Base-by-base conservation (phyloP, 176 grass and related monocot genomes). In the Musa itinerans region DNA sequence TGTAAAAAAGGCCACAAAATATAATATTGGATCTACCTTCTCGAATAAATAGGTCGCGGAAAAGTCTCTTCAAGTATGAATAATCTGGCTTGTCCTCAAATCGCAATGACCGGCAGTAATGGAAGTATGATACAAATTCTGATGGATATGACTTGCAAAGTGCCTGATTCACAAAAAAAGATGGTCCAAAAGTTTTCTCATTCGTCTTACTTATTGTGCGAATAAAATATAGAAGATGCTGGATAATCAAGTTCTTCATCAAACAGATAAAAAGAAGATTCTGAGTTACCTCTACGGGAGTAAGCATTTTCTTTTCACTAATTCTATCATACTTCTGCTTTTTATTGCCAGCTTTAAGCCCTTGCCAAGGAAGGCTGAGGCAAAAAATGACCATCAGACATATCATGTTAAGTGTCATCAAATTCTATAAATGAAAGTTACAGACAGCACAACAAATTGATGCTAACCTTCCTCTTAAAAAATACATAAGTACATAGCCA, bases 31-130 rank as follows among this genome's bases (percentile, higher is more conserved):
- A 27, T 51, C 26, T 63, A 92, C 90, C 86, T 72, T 92, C 89
- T 23, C 90, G 81, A 69, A 92, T 92, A 80, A 92, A 89, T 48
- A 92, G 84, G 52, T 89, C 90, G 20, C 81, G 86, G 56, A 92
- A 92, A 9, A 92, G 64, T 73, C 84, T 84, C 74, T 86, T 92
- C 71, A 92, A 75, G 68, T 92, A 89, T 63, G 86, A 89, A 70
- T 92, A 92, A 68, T 92, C 90, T 67, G 90, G 90, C 84, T 92
- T 92, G 78, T 92, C 90, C 66, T 92, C 90, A 78, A 92, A 92
- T 21, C 90, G 81, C 79, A 92, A 82, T 21, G 90, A 89, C 22
- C 90, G 90, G 10, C 90, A 92, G 58, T 89, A 92, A 69, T 92
- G 90, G 1, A 92, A 92, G 78, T 92, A 92, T 70, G 90, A 92